Percentiles rank a stretch among this genome's conserved stretches.
Conservation (phyloP, 495 filamentous ascomycete species). For the Cercophora samala region DNA sequence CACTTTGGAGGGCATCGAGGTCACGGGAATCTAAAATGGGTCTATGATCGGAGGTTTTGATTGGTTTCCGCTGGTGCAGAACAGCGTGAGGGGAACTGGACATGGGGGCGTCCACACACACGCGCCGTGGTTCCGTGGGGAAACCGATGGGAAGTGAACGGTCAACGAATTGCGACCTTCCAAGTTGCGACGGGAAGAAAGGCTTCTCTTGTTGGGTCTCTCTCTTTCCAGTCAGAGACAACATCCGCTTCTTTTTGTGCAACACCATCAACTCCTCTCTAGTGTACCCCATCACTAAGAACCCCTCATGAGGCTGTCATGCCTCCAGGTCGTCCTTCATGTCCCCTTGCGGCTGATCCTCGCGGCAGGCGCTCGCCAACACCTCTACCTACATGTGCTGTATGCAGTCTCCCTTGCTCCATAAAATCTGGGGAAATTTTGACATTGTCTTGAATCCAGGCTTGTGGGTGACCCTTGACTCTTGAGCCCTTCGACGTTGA, state of each 20-base stretch:
- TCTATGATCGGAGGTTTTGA: neutral
- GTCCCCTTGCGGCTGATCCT: neutral
- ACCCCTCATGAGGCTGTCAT: neutral
- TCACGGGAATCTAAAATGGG: constrained; percentile 17
- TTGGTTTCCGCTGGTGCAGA: constrained; percentile 13
- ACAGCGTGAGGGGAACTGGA: constrained; percentile 17
- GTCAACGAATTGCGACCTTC: neutral
- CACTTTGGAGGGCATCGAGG: neutral
- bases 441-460: neutral
- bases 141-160: neutral
- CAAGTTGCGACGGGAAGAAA: neutral
- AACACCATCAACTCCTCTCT: too few species aligned
- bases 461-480: neutral
- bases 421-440: constrained; percentile 4
- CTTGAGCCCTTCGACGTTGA: neutral
- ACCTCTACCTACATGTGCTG: neutral
- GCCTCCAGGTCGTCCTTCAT: too few species aligned
- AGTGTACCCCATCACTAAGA: neutral
- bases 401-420: neutral
- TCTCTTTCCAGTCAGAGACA: neutral
- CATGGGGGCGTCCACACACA: constrained; percentile 17
- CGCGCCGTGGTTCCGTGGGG: constrained; percentile 24
- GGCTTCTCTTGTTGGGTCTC: too few species aligned
- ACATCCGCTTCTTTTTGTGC: neutral
- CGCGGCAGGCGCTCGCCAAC: constrained; percentile 2